These are phyloP conservation scores for Leccinum fuscescens DNA, from an alignment of 1,284 basidiomycete genomes.

Conservation along the genomic window DNA sequence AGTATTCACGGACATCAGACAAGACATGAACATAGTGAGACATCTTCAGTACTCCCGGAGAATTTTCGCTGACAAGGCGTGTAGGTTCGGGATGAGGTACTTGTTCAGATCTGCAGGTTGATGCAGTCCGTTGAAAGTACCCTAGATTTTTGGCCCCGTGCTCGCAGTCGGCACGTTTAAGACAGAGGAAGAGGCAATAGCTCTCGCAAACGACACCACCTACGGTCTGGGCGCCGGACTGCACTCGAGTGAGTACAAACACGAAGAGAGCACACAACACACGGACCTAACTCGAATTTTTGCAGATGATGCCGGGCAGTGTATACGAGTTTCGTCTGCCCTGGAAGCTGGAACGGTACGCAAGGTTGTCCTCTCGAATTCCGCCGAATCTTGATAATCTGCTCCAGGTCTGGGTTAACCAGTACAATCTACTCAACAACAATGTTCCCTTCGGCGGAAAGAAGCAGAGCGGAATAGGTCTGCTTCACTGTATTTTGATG, in stretches of 20 bases:
- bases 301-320: slow-evolving; percentile 80
- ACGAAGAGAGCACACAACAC: neutral
- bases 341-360: slow-evolving; percentile 84
- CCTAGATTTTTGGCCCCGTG: slow-evolving; percentile 84
- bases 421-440: slow-evolving; percentile 78
- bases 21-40: slow-evolving; percentile 77
- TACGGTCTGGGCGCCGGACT: slow-evolving; percentile 90
- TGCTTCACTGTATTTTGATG: slow-evolving; percentile 18
- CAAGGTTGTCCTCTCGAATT: slow-evolving; percentile 5
- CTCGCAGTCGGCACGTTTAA: slow-evolving; percentile 74
- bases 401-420: slow-evolving; percentile 81
- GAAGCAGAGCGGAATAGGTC: slow-evolving; percentile 76
- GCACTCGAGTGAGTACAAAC: slow-evolving; percentile 67
- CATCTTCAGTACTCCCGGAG: slow-evolving; percentile 1
- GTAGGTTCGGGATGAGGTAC: slow-evolving; percentile 73
- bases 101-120: slow-evolving; percentile 6
- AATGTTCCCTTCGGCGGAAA: slow-evolving; percentile 94
- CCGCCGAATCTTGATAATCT: slow-evolving; percentile 9
- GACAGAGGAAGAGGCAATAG: slow-evolving; percentile 77
- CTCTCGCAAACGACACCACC: slow-evolving; percentile 77
- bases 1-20: slow-evolving; percentile 75
- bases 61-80: slow-evolving; percentile 13
- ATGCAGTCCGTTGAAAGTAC: slow-evolving; percentile 7
- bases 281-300: neutral
- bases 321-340: slow-evolving; percentile 78